Conservation (phyloP, 352 stramenopile genomes). For the Phytophthora pini region DNA sequence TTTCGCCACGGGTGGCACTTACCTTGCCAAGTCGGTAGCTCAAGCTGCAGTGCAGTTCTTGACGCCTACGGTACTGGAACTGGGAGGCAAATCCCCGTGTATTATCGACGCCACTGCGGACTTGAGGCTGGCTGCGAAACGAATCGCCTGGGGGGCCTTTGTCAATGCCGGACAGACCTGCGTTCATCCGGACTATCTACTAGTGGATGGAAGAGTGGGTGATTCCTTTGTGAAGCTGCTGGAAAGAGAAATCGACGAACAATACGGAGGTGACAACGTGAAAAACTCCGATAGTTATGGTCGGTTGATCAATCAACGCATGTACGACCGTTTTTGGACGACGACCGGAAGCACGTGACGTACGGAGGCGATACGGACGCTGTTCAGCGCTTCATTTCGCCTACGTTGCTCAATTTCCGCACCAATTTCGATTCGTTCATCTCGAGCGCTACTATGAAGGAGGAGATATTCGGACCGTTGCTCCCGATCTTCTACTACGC, state of each 20-base stretch:
- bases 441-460: constrained; percentile 70
- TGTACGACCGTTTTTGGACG: constrained; percentile 41
- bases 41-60: constrained; percentile 89
- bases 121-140: constrained; percentile 60
- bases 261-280: constrained; percentile 38
- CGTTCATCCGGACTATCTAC: constrained; percentile 93
- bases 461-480: constrained; percentile 97
- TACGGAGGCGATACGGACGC: constrained; percentile 67
- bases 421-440: constrained; percentile 47
- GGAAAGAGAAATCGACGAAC: constrained; percentile 32
- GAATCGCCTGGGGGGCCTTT: constrained; percentile 88
- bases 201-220: constrained; percentile 84
- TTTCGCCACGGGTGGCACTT: constrained; percentile 76
- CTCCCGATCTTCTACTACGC: constrained; percentile 91
- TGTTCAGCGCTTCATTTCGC: constrained; percentile 81
- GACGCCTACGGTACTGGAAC: constrained; percentile 94
- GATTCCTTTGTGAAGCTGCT: constrained; percentile 58
- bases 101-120: constrained; percentile 82
- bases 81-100: constrained; percentile 93
- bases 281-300: constrained; percentile 54
- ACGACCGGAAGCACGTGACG: constrained; percentile 58
- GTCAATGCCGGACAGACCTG: constrained; percentile 95
- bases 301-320: constrained; percentile 50
- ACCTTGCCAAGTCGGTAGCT: constrained; percentile 92
- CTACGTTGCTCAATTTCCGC: constrained; percentile 91